Conservation (phyloP, 2,329 filamentous ascomycete genomes). For the Sporothrix protearum region DNA sequence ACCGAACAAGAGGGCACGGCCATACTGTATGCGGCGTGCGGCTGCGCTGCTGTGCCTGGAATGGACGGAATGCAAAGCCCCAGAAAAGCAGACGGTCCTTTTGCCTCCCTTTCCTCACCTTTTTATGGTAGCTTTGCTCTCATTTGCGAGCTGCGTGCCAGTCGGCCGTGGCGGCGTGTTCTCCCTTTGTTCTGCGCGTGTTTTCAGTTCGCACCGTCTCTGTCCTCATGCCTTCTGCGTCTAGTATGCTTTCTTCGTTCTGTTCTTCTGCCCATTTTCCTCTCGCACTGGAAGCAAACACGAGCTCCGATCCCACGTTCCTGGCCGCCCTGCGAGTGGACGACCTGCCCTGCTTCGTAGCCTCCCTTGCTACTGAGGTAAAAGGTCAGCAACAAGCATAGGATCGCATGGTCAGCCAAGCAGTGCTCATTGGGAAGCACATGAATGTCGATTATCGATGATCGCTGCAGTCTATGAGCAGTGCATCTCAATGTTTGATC, state of each 20-base stretch:
- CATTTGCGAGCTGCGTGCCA: conserved; percentile 6
- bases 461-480: too few relatives aligned
- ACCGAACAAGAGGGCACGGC: background rate
- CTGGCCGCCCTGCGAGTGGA: conserved; percentile 1
- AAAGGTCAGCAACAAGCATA: background rate
- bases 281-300: background rate
- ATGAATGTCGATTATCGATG: background rate
- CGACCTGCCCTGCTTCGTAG: background rate
- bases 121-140: background rate
- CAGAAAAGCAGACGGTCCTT: background rate
- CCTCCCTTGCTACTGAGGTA: background rate
- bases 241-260: background rate
- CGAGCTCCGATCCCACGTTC: conserved; percentile 4
- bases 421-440: background rate
- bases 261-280: background rate
- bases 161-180: background rate
- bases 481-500: background rate
- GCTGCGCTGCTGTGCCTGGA: background rate
- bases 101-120: conserved; percentile 3
- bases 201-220: background rate
- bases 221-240: background rate
- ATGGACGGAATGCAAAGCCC: background rate
- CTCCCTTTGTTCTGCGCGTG: background rate
- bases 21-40: background rate
- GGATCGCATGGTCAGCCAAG: background rate